These are phyloP conservation scores for Noccaea caerulescens DNA, from an alignment of 345 rosid genomes.

Conservation along the genomic window DNA sequence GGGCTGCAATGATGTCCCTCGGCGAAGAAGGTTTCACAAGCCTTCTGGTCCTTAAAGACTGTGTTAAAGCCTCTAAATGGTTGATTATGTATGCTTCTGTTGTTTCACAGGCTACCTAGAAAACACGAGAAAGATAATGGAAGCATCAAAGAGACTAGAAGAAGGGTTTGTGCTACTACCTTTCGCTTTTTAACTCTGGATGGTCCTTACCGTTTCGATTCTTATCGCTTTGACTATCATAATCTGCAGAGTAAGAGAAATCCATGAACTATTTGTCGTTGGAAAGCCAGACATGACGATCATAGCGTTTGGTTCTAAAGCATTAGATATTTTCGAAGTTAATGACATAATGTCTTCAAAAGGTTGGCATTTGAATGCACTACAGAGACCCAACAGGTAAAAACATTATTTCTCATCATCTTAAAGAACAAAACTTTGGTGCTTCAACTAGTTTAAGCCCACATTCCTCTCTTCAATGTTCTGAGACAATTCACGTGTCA, in stretches of 20 bases:
- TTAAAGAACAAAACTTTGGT: background rate
- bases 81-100: constrained; percentile 25
- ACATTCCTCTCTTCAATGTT: constrained; percentile 8
- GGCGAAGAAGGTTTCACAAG: constrained; percentile 70
- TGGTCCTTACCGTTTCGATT: background rate
- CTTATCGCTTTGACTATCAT: background rate
- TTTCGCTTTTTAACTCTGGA: background rate
- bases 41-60: background rate
- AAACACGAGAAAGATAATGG: constrained; percentile 78
- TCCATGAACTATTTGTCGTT: constrained; percentile 67
- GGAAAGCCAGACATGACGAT: constrained; percentile 96
- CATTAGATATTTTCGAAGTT: constrained; percentile 84
- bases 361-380: constrained; percentile 97
- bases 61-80: constrained; percentile 17
- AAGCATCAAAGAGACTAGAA: constrained; percentile 69
- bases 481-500: constrained; percentile 40
- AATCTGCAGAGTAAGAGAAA: constrained; percentile 65
- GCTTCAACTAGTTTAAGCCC: constrained; percentile 5
- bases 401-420: no score
- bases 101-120: constrained; percentile 67
- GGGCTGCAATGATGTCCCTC: constrained; percentile 92
- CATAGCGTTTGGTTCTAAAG: constrained; percentile 77
- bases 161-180: constrained; percentile 55
- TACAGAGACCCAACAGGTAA: constrained; percentile 94
- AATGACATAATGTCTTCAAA: constrained; percentile 81